Percentiles rank a stretch among this genome's conserved stretches.
phyloP scores from a whole-genome alignment of 108 stramenopile genomes.

The Fragilariopsis cylindrus region DNA sequence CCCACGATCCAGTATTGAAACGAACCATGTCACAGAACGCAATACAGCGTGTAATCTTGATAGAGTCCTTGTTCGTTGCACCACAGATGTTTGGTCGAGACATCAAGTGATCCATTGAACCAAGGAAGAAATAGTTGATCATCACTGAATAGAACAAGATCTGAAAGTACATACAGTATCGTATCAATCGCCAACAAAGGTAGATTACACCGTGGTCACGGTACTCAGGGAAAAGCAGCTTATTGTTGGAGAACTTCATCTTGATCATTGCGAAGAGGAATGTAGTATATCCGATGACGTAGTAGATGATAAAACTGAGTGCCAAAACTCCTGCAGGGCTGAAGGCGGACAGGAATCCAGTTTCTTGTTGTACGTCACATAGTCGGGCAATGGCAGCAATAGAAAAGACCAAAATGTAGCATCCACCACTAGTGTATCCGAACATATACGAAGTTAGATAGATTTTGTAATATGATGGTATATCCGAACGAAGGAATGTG shows the following conservation, averaged over 20 bases:
- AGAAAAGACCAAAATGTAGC: slow-evolving; percentile 44
- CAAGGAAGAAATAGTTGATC: slow-evolving; percentile 52
- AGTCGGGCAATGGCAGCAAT: slow-evolving; percentile 41
- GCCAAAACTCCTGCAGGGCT: slow-evolving; percentile 47
- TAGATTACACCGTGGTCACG: slow-evolving; percentile 29
- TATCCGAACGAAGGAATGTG: slow-evolving; percentile 49
- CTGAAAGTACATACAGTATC: slow-evolving; percentile 52
- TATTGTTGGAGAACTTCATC: slow-evolving; percentile 55
- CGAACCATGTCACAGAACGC: slow-evolving; percentile 44
- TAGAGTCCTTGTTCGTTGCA: slow-evolving; percentile 62
- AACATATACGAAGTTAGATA: slow-evolving; percentile 52
- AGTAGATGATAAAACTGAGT: slow-evolving; percentile 45
- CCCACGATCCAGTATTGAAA: slow-evolving; percentile 49
- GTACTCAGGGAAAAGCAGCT: slow-evolving; percentile 54
- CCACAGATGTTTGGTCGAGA: slow-evolving; percentile 38
- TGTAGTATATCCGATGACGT: slow-evolving; percentile 50
- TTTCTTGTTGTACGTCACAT: slow-evolving; percentile 26
- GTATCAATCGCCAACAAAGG: slow-evolving; percentile 36
- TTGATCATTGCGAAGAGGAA: slow-evolving; percentile 50
- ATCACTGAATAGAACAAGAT: slow-evolving; percentile 53
- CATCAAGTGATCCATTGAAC: slow-evolving; percentile 57
- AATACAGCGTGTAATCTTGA: slow-evolving; percentile 41
- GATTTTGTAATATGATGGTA: slow-evolving; percentile 64
- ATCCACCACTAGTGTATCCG: slow-evolving; percentile 51
- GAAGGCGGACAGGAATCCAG: slow-evolving; percentile 34